phyloP scores from a whole-genome alignment of 2,329 filamentous ascomycete genomes.

The Fusarium sp. region DNA sequence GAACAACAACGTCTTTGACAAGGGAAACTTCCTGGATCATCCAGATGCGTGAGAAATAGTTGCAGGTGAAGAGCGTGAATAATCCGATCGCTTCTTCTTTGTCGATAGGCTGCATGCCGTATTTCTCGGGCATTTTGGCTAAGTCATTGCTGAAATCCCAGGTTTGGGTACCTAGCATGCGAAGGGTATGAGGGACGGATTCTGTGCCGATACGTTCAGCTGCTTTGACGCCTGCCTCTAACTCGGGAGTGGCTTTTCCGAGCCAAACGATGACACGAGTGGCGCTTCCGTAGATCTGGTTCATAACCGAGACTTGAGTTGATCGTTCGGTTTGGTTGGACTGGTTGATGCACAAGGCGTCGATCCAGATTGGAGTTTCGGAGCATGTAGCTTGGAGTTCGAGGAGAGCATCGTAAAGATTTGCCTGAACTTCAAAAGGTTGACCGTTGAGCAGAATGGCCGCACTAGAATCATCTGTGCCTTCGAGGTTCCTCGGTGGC shows the following conservation, averaged over 20 bases:
- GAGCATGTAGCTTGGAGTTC: not conserved
- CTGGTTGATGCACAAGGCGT: slow-evolving; percentile 18
- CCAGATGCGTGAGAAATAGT: not conserved
- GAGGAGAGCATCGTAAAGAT: not conserved
- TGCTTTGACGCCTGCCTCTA: not conserved
- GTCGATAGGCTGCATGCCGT: not conserved
- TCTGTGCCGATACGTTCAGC: not conserved
- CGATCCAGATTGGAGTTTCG: not conserved
- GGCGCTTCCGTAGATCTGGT: slow-evolving; percentile 12
- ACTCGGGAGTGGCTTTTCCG: not conserved
- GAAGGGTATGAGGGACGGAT: not conserved
- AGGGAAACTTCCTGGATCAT: not conserved
- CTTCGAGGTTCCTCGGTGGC: fast-evolving
- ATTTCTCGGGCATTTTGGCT: not conserved
- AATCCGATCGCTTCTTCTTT: not conserved
- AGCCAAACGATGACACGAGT: slow-evolving; percentile 3
- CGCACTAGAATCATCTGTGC: fast-evolving
- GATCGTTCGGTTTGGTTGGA: not conserved
- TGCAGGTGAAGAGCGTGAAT: not conserved
- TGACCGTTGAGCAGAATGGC: not conserved
- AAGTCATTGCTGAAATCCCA: not conserved
- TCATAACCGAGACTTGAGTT: not conserved
- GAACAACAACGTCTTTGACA: no score
- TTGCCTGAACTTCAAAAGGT: not conserved
- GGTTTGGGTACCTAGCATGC: not conserved